phyloP scores from a whole-genome alignment of 495 filamentous ascomycete species.

The Penicillium bialowiezense region DNA sequence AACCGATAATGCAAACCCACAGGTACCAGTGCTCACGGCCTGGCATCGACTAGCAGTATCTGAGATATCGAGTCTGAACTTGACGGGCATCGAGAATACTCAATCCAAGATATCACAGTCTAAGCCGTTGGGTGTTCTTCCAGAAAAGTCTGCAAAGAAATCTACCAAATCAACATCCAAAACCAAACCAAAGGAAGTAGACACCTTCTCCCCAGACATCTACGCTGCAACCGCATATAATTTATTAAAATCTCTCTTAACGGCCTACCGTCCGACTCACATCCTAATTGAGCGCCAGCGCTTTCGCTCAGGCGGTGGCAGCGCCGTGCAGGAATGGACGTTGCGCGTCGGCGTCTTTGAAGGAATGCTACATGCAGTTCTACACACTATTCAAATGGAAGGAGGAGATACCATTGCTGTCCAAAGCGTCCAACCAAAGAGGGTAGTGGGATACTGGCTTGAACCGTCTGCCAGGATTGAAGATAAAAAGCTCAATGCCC shows the following conservation, averaged over 20 bases:
- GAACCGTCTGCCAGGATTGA: slow-evolving; percentile 17
- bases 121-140: background rate
- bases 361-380: slow-evolving; percentile 78
- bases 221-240: slow-evolving; percentile 62
- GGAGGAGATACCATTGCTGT: slow-evolving; percentile 29
- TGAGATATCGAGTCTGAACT: slow-evolving; percentile 15
- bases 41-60: slow-evolving; percentile 37
- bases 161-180: slow-evolving; percentile 3
- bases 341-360: slow-evolving; percentile 87
- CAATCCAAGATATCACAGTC: background rate
- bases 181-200: slow-evolving; percentile 19
- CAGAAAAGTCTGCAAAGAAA: background rate
- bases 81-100: background rate
- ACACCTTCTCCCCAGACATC: slow-evolving; percentile 53
- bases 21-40: slow-evolving; percentile 24
- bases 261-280: slow-evolving; percentile 57
- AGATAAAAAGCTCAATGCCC: slow-evolving; percentile 22
- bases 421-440: slow-evolving; percentile 37
- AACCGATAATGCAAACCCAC: background rate
- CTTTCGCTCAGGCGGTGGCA: slow-evolving; percentile 64
- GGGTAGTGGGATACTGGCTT: slow-evolving; percentile 41
- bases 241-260: slow-evolving; percentile 52
- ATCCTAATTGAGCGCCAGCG: slow-evolving; percentile 90
- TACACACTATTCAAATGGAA: slow-evolving; percentile 53
- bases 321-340: slow-evolving; percentile 82